Evolutionary conservation across 805 yeast species (phyloP).

Genomic region (Cyberlindnera saturnus): DNA sequence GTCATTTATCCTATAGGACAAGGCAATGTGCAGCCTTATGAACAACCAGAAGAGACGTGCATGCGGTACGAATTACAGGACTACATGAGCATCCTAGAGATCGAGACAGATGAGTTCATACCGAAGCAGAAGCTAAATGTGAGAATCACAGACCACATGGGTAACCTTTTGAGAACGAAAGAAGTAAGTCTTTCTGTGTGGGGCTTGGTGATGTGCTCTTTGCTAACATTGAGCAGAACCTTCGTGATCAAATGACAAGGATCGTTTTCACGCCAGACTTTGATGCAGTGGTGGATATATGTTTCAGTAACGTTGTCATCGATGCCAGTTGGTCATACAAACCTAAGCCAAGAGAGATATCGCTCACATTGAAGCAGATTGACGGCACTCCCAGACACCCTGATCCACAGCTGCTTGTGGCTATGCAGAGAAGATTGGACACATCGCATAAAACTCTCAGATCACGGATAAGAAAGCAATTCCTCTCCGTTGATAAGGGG

Average conservation of each 20-base stretch:
- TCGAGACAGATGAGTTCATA: constrained; percentile 6
- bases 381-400: not conserved
- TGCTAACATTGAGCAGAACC: constrained; percentile 1
- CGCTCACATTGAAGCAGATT: constrained; percentile 3
- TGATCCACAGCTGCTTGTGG: not conserved
- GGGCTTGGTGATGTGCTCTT: no score
- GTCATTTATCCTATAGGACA: constrained; percentile 2
- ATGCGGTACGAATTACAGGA: constrained; percentile 3
- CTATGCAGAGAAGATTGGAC: not conserved
- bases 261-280: constrained; percentile 11
- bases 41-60: not conserved
- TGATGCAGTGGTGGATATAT: constrained; percentile 16
- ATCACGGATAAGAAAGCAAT: not conserved
- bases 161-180: constrained; percentile 4
- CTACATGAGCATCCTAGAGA: constrained; percentile 13
- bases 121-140: constrained; percentile 7
- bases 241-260: constrained; percentile 5
- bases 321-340: constrained; percentile 31
- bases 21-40: not conserved
- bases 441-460: not conserved
- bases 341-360: constrained; percentile 10
- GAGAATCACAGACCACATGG: constrained; percentile 7
- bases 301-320: constrained; percentile 25
- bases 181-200: constrained; percentile 5
- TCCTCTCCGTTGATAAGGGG: not conserved